phyloP scores from a whole-genome alignment of 345 rosid species.

The Populus euphratica region DNA sequence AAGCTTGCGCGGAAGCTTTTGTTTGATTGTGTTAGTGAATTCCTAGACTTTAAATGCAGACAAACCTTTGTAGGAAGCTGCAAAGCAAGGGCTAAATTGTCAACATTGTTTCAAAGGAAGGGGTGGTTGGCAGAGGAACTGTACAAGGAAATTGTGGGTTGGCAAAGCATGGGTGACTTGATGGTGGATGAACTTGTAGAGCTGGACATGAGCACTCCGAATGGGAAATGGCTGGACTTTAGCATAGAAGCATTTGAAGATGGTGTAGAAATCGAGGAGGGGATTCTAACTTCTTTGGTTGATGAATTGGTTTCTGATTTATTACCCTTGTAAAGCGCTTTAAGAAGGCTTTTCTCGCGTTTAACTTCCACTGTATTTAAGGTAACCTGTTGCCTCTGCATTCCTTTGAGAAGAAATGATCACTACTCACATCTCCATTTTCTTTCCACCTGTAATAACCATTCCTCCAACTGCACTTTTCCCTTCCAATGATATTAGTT shows the following conservation, averaged over 20 bases:
- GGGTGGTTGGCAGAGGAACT: constrained; percentile 60
- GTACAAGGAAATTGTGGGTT: constrained; percentile 44
- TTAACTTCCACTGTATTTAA: not conserved
- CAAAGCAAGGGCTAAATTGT: constrained; percentile 40
- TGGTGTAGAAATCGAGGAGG: constrained; percentile 57
- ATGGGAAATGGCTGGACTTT: constrained; percentile 76
- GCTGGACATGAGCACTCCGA: constrained; percentile 57
- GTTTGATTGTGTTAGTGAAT: constrained; percentile 56
- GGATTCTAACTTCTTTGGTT: constrained; percentile 54
- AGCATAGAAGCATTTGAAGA: constrained; percentile 59
- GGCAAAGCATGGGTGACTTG: constrained; percentile 56
- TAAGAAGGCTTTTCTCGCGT: not conserved
- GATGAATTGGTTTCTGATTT: constrained; percentile 70
- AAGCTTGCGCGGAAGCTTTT: constrained; percentile 48
- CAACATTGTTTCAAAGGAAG: constrained; percentile 32
- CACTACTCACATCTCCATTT: not conserved
- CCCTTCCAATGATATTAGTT: not conserved
- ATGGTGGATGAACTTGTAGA: constrained; percentile 85
- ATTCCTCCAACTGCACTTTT: not conserved
- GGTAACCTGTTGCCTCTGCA: not conserved
- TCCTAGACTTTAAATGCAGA: constrained; percentile 35
- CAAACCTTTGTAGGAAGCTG: constrained; percentile 43
- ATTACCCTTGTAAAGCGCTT: not conserved
- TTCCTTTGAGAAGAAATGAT: not conserved
- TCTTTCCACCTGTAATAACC: not conserved